Evolutionary conservation across 2,329 filamentous ascomycete species (phyloP), one percentile per base, ranked within the genome.

Genomic region (Colletotrichum sp.): DNA sequence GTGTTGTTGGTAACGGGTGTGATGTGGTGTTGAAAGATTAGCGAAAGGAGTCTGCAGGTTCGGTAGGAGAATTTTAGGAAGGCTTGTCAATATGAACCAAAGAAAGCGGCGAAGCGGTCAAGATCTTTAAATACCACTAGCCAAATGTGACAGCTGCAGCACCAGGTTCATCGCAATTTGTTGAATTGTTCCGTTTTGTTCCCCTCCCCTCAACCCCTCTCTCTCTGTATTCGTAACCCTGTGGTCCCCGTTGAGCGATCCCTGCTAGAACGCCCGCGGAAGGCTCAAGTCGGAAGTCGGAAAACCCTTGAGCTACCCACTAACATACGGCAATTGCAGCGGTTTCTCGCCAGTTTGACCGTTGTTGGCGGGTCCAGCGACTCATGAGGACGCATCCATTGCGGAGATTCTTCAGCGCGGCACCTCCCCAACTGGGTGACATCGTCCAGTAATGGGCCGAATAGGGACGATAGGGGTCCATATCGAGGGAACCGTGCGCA

Each of bases 401-500:
- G 71, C 71, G 71, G 71, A 70, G 65, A 64, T 34, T 73, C 71
- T 70, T 74, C 66, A 74, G 39, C 32, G 56, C 28, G 22, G 71
- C 65, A 55, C 27, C 56, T 56, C 39, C 28, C 18, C 39, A 66
- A 64, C 36, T 65, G 30, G 65, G 55, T 43, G 32, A 43, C 55
- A 61, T 68, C 39, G 43, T 56, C 66, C 66, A 74, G 43, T 74
- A 56, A 74, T 55, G 56, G 56, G 39, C 30, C 71, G 66, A 56
- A 64, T 43, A 39, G 60, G 13, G 16, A 16, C 48, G 16, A 64
- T 69, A 52, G 52, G 68, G 39, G 56, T 62, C 28, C 36, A 28
- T 60, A 15, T 52, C 36, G 30, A 36, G 60, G 22, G 30, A 25
- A 61, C 15, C 55, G 66, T 69, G 55, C 66, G 52, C 52, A 69